Evolutionary conservation across 2,329 filamentous ascomycete genomes (phyloP).

Genomic region (Epichloe sibirici): DNA sequence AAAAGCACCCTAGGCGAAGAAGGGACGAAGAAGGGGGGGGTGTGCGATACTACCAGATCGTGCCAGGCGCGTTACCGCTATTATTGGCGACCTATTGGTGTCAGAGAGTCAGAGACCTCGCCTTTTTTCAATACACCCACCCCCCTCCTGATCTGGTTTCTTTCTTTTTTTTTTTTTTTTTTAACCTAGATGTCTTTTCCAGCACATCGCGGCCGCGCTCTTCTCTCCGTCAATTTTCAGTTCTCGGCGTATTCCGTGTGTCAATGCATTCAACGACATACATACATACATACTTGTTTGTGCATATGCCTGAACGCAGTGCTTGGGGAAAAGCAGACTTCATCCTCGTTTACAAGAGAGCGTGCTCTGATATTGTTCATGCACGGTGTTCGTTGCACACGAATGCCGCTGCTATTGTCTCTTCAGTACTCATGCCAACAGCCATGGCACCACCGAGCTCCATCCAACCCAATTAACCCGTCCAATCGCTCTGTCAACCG

Average conservation of each 20-base stretch:
- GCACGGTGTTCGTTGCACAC: background rate
- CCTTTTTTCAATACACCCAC: background rate
- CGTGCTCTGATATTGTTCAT: background rate
- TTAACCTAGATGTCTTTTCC: background rate
- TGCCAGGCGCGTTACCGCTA: background rate
- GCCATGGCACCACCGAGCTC: background rate
- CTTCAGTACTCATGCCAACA: background rate
- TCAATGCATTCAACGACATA: background rate
- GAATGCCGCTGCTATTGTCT: background rate
- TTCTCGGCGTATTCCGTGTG: background rate
- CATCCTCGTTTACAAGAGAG: background rate
- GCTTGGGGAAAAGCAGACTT: background rate
- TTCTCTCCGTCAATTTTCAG: conserved; percentile 3
- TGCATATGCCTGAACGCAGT: background rate
- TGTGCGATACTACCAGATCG: background rate
- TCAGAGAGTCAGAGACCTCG: background rate
- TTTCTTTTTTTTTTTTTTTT: background rate
- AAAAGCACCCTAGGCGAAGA: background rate
- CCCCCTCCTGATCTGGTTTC: background rate
- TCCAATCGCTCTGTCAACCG: conserved; percentile 6
- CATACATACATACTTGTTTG: background rate
- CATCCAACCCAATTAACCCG: background rate
- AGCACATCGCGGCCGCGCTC: conserved; percentile 3
- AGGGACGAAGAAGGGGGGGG: background rate
- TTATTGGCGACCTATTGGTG: background rate